phyloP scores from a whole-genome alignment of 169 alveolate genomes.

The Plasmodium blacklocki region DNA sequence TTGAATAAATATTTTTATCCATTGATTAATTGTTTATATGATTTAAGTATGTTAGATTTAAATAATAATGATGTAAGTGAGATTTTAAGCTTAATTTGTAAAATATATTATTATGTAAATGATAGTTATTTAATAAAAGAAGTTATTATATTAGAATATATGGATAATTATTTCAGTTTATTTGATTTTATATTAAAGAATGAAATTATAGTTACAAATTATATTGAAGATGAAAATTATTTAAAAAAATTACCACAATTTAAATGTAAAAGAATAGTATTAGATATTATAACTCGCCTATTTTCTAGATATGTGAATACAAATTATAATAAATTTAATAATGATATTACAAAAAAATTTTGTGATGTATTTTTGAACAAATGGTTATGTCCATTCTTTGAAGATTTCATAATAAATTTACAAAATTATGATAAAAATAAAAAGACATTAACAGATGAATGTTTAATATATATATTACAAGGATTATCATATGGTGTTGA shows the following conservation, averaged over 20 bases:
- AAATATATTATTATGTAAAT: constrained; percentile 60
- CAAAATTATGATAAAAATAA: constrained; percentile 54
- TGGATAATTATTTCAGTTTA: constrained; percentile 66
- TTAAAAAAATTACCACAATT: constrained; percentile 59
- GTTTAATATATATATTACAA: constrained; percentile 36
- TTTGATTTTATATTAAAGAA: constrained; percentile 59
- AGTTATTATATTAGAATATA: constrained; percentile 47
- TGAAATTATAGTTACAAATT: constrained; percentile 44
- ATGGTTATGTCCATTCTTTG: constrained; percentile 72
- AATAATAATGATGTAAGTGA: constrained; percentile 62
- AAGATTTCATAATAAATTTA: constrained; percentile 52
- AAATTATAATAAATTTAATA: constrained; percentile 55
- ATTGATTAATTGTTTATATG: constrained; percentile 52
- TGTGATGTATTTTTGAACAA: constrained; percentile 44
- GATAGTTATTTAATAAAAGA: constrained; percentile 55
- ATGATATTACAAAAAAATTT: constrained; percentile 52
- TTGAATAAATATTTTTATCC: constrained; percentile 65
- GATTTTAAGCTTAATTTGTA: constrained; percentile 42
- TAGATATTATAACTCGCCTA: constrained; percentile 36
- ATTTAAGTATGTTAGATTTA: constrained; percentile 46
- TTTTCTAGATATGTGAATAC: constrained; percentile 59
- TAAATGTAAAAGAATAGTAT: constrained; percentile 53
- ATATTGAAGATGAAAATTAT: constrained; percentile 53
- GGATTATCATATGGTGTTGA: constrained; percentile 75
- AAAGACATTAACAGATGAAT: constrained; percentile 65